Evolutionary conservation across 768 basidiomycete species (phyloP), one percentile per base, ranked within the genome.

Genomic region (Rickenella mellea): DNA sequence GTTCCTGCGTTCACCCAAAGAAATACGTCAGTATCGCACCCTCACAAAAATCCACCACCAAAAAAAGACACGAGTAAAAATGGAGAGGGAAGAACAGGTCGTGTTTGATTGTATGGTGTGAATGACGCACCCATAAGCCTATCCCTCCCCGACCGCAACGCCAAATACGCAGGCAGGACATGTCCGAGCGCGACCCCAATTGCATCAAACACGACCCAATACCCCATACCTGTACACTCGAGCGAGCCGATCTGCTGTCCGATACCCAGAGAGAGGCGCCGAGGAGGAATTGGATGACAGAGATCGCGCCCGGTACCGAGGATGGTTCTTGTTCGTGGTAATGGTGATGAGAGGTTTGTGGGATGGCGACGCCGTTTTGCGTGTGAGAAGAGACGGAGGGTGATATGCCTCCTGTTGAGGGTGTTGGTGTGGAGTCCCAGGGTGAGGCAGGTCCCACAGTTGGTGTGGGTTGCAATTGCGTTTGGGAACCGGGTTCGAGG

Each of bases 201-300:
- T 3, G 91, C 76, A 57, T 98, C 94, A 55, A 97, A 99, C 1
- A 97, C 91, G 19, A 94, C 79, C 80, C 94, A 85, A 56, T 99
- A 99, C 0, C 94, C 96, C 14, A 99, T 60, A 0, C 91, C 96
- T 1, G 94, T 94, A 42, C 83, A 80, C 6, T 83, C 72, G 22
- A 98, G 64, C 37, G 89, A 91, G n/a, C 92, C 92, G 17, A 79
- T 75, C 46, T 82, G 79, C 60, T 99, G 96, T 1, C 92, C 93
- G 70, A 70, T 0, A 91, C 81, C 96, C 96, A 99, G 7, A 98
- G 48, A 53, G 72, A 76, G 2, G 78, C 78, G 0, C 86, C 86
- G 2, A 87, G 61, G 3, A 71, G 48, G 42, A 87, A 83, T 50
- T 85, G 51, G 7, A 41, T 31, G 9, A 46, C 27, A 21, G 52